Percentiles rank a stretch among this genome's conserved stretches.
Conservation (phyloP, 2,329 filamentous ascomycete species). For the Xylariaceae sp. region DNA sequence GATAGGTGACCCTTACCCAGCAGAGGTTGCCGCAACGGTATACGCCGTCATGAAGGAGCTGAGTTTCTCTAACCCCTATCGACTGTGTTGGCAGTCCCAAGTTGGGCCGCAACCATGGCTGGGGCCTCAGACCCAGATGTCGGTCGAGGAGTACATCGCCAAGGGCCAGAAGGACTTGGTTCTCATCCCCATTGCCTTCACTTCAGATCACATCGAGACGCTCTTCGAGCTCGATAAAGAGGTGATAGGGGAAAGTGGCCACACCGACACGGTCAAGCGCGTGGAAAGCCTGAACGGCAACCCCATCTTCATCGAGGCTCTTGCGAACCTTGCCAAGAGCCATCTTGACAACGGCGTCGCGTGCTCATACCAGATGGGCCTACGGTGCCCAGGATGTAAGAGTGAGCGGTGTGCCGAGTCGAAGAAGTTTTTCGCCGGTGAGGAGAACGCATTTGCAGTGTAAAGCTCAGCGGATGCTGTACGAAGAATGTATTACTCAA, state of each 20-base stretch:
- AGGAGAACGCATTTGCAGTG: conserved; percentile 18
- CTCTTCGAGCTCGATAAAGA: conserved; percentile 90
- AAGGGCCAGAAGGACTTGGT: conserved; percentile 88
- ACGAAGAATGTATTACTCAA: too few species aligned
- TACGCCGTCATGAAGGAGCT: conserved; percentile 93
- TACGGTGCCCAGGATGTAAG: conserved; percentile 89
- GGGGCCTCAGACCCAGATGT: conserved; percentile 83
- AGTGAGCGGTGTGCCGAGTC: conserved; percentile 80
- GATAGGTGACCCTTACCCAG: conserved; percentile 82
- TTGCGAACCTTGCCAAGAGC: conserved; percentile 76
- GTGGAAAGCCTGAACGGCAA: conserved; percentile 89
- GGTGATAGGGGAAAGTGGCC: conserved; percentile 81
- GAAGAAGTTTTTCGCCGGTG: conserved; percentile 55
- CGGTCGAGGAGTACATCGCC: conserved; percentile 80
- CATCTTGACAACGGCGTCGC: conserved; percentile 63
- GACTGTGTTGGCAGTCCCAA: conserved; percentile 96
- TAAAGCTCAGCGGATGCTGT: too few species aligned
- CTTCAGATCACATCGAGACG: conserved; percentile 98
- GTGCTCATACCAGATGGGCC: conserved; percentile 77
- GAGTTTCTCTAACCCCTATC: conserved; percentile 81
- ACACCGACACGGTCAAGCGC: conserved; percentile 74
- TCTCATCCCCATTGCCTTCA: conserved; percentile 93
- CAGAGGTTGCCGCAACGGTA: conserved; percentile 91
- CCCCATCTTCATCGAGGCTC: conserved; percentile 79
- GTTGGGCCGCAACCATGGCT: conserved; percentile 94